phyloP scores from a whole-genome alignment of 2,329 filamentous ascomycete species.

The Ceratocystis ficicola region DNA sequence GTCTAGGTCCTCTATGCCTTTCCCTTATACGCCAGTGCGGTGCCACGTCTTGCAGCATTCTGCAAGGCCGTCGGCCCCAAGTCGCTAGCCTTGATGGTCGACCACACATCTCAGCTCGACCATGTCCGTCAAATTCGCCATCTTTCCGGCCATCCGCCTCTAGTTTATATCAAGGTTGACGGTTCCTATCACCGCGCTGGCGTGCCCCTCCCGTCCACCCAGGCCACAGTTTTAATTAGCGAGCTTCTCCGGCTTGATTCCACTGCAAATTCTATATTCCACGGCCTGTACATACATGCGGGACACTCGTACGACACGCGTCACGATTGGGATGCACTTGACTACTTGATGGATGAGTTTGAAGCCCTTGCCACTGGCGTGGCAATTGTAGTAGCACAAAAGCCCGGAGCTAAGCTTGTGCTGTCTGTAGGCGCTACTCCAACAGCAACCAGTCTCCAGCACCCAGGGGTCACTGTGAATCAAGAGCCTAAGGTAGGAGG shows the following conservation, averaged over 20 bases:
- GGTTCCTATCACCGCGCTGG: conserved; percentile 62
- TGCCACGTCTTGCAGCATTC: conserved; percentile 48
- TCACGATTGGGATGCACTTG: conserved; percentile 43
- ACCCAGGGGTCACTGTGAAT: conserved; percentile 30
- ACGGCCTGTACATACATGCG: conserved; percentile 61
- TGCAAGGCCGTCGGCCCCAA: conserved; percentile 43
- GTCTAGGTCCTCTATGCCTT: conserved; percentile 56
- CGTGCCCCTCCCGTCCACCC: conserved; percentile 39
- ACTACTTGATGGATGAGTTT: conserved; percentile 47
- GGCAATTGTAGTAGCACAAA: not conserved
- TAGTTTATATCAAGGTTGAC: conserved; percentile 62
- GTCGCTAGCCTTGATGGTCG: conserved; percentile 53
- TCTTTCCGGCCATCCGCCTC: conserved; percentile 37
- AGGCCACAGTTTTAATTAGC: conserved; percentile 37
- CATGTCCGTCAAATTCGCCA: conserved; percentile 34
- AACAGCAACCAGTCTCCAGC: conserved; percentile 55
- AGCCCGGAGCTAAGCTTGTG: conserved; percentile 32
- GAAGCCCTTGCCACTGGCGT: conserved; percentile 30
- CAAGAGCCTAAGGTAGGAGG: conserved; percentile 26
- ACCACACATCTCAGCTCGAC: conserved; percentile 51
- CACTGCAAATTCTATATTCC: conserved; percentile 33
- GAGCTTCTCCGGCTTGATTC: conserved; percentile 35
- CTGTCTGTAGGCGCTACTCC: conserved; percentile 68
- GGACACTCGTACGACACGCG: conserved; percentile 57
- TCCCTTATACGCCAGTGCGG: conserved; percentile 49